Conservation (phyloP, 1,284 basidiomycete genomes). For the Tylopilus sp. region DNA sequence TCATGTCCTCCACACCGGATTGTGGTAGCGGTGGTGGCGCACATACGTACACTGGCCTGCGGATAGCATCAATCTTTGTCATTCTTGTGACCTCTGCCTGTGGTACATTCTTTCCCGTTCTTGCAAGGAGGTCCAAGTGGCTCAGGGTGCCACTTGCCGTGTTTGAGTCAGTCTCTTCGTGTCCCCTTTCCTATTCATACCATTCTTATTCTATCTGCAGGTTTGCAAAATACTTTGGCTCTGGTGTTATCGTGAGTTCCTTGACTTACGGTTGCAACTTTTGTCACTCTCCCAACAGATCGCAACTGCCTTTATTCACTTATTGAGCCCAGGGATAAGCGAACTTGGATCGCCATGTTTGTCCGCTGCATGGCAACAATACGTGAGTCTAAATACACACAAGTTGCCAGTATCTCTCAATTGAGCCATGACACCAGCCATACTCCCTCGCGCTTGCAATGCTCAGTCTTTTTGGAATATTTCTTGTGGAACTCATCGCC, state of each 20-base stretch:
- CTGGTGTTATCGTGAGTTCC: slow-evolving; percentile 80
- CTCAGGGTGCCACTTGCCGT: slow-evolving; percentile 66
- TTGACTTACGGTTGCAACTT: slow-evolving; percentile 13
- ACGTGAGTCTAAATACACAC: slow-evolving; percentile 57
- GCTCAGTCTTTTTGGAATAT: slow-evolving; percentile 80
- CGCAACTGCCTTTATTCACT: slow-evolving; percentile 90
- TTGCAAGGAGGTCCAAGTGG: slow-evolving; percentile 67
- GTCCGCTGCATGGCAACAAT: slow-evolving; percentile 70
- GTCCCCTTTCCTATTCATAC: not conserved
- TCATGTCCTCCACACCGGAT: slow-evolving; percentile 35
- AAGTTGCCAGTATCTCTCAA: slow-evolving; percentile 8
- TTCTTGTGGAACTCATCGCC: slow-evolving; percentile 84
- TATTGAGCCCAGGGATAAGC: slow-evolving; percentile 77
- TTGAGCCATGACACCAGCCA: slow-evolving; percentile 53
- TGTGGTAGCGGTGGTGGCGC: slow-evolving; percentile 49
- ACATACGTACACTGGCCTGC: slow-evolving; percentile 53
- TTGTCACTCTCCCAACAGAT: slow-evolving; percentile 58
- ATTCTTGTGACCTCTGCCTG: slow-evolving; percentile 73
- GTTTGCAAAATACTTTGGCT: slow-evolving; percentile 95
- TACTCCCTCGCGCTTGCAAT: slow-evolving; percentile 84
- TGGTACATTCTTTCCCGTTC: slow-evolving; percentile 84
- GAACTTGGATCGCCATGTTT: slow-evolving; percentile 78
- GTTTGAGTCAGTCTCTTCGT: slow-evolving; percentile 70
- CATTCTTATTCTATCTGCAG: slow-evolving; percentile 46
- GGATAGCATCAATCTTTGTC: slow-evolving; percentile 89